A percentile compares a stretch with the other conserved stretches of the same genome.
Evolutionary conservation across 495 filamentous ascomycete species (phyloP).

Genomic region (Astrothelium subdiscretum): DNA sequence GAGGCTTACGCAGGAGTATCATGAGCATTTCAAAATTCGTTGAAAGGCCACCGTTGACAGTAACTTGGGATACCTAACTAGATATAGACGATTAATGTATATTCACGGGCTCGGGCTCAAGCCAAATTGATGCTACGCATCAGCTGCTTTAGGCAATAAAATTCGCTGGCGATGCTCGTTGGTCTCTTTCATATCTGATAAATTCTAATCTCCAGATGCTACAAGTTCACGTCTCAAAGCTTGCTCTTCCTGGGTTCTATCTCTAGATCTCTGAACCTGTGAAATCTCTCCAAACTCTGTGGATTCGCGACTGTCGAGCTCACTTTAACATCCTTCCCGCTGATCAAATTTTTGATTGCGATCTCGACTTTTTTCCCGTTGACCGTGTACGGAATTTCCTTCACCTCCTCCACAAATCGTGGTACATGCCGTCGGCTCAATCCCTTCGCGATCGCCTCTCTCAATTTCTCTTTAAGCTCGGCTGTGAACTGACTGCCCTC

Average conservation of each 20-base stretch:
- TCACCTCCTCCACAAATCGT: conserved; percentile 65
- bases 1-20: too few species aligned
- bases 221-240: conserved; percentile 1
- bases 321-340: conserved; percentile 59
- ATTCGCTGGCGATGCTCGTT: too few species aligned
- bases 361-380: conserved; percentile 81
- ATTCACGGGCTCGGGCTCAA: neutral
- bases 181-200: neutral
- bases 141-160: too few species aligned
- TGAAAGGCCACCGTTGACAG: too few species aligned
- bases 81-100: conserved; percentile 1
- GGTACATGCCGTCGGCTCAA: conserved; percentile 65
- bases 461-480: conserved; percentile 48
- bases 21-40: too few species aligned
- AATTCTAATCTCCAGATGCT: neutral
- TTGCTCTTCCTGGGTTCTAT: conserved; percentile 12
- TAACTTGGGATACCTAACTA: neutral
- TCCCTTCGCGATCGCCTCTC: conserved; percentile 48
- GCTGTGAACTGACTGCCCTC: conserved; percentile 42
- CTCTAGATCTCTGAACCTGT: conserved; percentile 15
- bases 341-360: conserved; percentile 76
- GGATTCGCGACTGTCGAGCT: conserved; percentile 70
- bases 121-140: too few species aligned
- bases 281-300: conserved; percentile 9
- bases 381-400: conserved; percentile 70